Evolutionary conservation across 805 yeast species (phyloP), one percentile per base, ranked within the genome.

Genomic region (Metschnikowia orientalis): DNA sequence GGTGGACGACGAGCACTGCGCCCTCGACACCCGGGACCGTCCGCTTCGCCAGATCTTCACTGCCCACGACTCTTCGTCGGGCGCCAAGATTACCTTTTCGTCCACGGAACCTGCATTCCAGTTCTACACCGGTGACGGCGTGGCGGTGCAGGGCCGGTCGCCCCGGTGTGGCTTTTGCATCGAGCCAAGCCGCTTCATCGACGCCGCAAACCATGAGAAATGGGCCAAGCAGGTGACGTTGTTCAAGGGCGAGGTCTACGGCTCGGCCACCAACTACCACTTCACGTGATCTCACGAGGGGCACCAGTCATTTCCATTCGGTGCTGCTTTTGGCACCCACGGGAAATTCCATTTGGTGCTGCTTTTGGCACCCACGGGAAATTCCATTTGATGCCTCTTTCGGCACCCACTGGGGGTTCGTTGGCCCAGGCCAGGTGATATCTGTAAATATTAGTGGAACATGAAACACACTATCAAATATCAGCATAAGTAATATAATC

Each of bases 91-190:
- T 23, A 53, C 54, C 13, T 69, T 72, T 6, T 48, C 53, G 11
- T 63, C 82, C 6, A 79, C 86, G 3, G 87, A 79, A 38, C 87
- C 86, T 5, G 59, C 77, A 2, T 77, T 74, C 62, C 84, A 78
- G 53, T 60, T 79, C 24, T 79, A 79, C 55, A 77, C 84, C 18
- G 83, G 82, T 14, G 78, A 72, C 45, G 59, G 61, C 33, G 63
- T 71, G 26, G 45, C 62, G 32, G 63, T 65, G 21, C 55, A 58
- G 13, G 65, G 56, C 2, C 24, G 19, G n/a, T 16, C 15, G 9
- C 33, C 69, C 62, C 53, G 69, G 42, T 53, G 69, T 33, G 85
- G 84, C 3, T 70, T 79, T 54, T 77, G 81, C 43, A 60, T 77
- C 22, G 87, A 79, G 54, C 77, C 82, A 20, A 67, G 74, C 17